phyloP scores from a whole-genome alignment of 352 stramenopile genomes.

The Phytophthora pini region DNA sequence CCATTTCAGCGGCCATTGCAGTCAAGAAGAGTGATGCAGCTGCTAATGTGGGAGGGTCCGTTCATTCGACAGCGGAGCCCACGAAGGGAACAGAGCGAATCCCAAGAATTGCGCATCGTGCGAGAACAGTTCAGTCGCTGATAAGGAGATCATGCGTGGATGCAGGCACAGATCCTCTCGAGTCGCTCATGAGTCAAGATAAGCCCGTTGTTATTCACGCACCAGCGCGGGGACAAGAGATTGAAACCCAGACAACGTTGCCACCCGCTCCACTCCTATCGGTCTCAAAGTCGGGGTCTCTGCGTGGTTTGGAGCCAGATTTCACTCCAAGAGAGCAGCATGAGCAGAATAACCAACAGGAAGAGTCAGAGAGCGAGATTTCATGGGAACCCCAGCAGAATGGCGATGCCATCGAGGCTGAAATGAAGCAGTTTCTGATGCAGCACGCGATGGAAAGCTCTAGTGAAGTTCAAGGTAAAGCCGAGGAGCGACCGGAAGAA shows the following conservation, averaged over 20 bases:
- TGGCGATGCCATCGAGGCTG: conserved; percentile 45
- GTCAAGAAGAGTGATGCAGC: conserved; percentile 5
- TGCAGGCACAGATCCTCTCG: conserved; percentile 60
- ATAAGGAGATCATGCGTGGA: conserved; percentile 48
- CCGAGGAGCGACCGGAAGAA: conserved; percentile 31
- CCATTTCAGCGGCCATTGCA: conserved; percentile 15
- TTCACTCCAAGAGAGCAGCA: not conserved
- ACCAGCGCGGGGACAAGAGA: conserved; percentile 32
- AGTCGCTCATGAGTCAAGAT: conserved; percentile 48
- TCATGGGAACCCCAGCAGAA: conserved; percentile 38
- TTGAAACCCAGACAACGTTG: conserved; percentile 58
- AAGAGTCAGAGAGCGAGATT: conserved; percentile 16
- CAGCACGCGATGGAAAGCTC: conserved; percentile 29
- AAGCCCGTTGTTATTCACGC: conserved; percentile 4
- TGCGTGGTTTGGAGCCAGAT: conserved; percentile 3
- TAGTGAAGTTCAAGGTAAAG: conserved; percentile 14
- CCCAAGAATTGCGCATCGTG: conserved; percentile 28
- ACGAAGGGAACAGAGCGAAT: conserved; percentile 9
- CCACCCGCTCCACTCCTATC: conserved; percentile 41
- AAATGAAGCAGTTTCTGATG: conserved; percentile 68
- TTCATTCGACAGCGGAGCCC: not conserved
- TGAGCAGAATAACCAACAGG: conserved; percentile 19
- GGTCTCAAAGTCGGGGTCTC: conserved; percentile 24
- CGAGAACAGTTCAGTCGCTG: conserved; percentile 34
- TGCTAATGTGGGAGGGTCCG: conserved; percentile 5